Evolutionary conservation across 2,329 filamentous ascomycete genomes (phyloP), one percentile per base, ranked within the genome.

Genomic region (Ceratocystis harringtonii): DNA sequence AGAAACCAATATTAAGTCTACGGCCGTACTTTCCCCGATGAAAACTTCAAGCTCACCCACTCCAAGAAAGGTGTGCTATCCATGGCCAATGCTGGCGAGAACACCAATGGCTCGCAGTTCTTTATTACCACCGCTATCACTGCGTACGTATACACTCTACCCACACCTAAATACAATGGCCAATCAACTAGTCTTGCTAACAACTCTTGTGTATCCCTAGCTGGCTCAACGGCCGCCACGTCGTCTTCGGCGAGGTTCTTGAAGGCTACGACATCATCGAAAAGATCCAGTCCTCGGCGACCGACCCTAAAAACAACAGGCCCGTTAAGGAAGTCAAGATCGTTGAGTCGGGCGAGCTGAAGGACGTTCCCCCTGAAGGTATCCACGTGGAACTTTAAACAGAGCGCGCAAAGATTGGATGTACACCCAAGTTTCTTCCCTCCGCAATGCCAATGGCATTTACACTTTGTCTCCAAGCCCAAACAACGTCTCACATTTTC

Each of bases 11-110:
- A 22, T 66, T n/a, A 69, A 86, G 84, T 94, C 80, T 94, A 92
- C 75, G 89, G 89, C 72, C 80, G 83, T 71, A 89, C 89, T 78
- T 94, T 94, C 79, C 77, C 84, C 70, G 89, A 95, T 72, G 89
- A 95, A 85, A 94, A 92, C 87, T 94, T 95, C 83, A 92, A 94
- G 86, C 82, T 92, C 74, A 92, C 91, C 83, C 90, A 95, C 85
- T 84, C 81, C 80, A 91, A 90, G 83, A 87, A 85, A 77, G 89
- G 89, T 72, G 79, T 90, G 63, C 79, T 94, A 70, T 90, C 87
- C 77, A 94, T 90, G 89, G 89, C 88, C 76, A 92, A 92, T 78
- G 84, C 88, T 68, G 89, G 89, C 76, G 83, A 85, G 76, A 88
- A 94, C 77, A 94, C 89, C 80, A 92, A 92, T 74, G 89, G 89